Conservation (phyloP, 2,329 filamentous ascomycete genomes). For the Xylariaceae sp. region DNA sequence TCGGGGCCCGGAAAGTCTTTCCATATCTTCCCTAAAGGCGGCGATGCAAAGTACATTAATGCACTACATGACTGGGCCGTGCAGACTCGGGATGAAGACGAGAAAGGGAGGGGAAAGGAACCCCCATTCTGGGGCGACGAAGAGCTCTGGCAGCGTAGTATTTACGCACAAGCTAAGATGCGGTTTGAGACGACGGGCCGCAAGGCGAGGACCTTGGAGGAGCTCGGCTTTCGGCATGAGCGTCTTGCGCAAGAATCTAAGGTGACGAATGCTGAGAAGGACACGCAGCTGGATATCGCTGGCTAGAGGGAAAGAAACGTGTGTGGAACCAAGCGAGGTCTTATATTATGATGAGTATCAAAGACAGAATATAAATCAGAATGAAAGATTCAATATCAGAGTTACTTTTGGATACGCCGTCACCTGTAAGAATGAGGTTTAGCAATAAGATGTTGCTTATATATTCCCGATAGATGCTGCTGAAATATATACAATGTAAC, state of each 20-base stretch:
- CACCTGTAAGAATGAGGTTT: not conserved
- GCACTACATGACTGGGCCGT: constrained; percentile 67
- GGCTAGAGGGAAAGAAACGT: not conserved
- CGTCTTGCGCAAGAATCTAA: not conserved
- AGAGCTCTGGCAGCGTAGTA: constrained; percentile 73
- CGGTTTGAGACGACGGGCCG: constrained; percentile 72
- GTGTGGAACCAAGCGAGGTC: too few species aligned
- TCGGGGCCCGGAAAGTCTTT: constrained; percentile 58
- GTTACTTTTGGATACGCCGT: not conserved
- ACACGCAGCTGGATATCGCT: not conserved
- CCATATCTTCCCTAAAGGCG: constrained; percentile 58
- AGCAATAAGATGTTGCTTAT: not conserved
- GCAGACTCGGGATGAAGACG: constrained; percentile 41
- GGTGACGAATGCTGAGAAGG: not conserved
- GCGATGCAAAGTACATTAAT: constrained; percentile 75
- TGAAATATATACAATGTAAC: constrained; percentile 12
- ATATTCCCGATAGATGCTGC: not conserved
- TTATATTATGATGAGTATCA: too few species aligned
- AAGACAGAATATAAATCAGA: not conserved
- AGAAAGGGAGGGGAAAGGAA: constrained; percentile 62
- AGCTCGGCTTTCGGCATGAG: constrained; percentile 73
- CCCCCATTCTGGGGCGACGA: constrained; percentile 75
- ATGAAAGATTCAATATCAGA: not conserved
- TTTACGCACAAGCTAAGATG: constrained; percentile 72
- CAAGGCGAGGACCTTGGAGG: constrained; percentile 67